These are phyloP conservation scores for Xenoacremonium recifei DNA, from an alignment of 2,329 filamentous ascomycete species.

Conservation along the genomic window DNA sequence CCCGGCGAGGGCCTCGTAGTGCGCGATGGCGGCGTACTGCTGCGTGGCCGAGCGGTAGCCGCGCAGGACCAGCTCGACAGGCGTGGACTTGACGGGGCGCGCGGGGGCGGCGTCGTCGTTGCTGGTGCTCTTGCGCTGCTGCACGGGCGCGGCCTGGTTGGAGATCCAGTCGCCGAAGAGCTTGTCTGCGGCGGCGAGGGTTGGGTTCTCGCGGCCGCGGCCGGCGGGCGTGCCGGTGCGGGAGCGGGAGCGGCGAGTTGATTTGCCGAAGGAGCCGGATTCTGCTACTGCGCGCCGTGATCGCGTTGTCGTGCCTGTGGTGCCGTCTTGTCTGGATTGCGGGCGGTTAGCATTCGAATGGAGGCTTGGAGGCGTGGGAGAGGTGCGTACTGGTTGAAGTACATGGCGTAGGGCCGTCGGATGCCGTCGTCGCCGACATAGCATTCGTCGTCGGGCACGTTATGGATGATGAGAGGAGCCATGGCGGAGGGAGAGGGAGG, in stretches of 20 bases:
- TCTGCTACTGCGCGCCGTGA: conserved; percentile 56
- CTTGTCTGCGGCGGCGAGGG: conserved; percentile 59
- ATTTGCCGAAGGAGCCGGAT: conserved; percentile 65
- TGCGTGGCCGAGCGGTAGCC: conserved; percentile 67
- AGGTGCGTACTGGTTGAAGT: conserved; percentile 57
- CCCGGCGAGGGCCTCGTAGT: conserved; percentile 85
- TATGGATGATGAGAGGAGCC: conserved; percentile 66
- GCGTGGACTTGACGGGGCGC: conserved; percentile 38
- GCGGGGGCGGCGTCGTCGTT: conserved; percentile 39
- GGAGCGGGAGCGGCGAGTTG: conserved; percentile 61
- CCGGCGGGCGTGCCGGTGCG: conserved; percentile 58
- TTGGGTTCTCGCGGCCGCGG: conserved; percentile 59
- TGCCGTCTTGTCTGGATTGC: conserved; percentile 43
- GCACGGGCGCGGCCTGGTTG: conserved; percentile 38
- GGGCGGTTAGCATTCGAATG: conserved; percentile 7
- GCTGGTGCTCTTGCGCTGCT: conserved; percentile 36
- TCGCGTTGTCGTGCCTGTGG: conserved; percentile 46
- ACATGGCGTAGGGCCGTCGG: conserved; percentile 64
- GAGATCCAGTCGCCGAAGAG: conserved; percentile 60
- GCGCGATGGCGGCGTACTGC: conserved; percentile 84
- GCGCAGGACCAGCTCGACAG: conserved; percentile 78
- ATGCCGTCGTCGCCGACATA: conserved; percentile 65
- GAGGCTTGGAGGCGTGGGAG: background rate
- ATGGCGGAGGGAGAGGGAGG: conserved; percentile 35
- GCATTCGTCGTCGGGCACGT: conserved; percentile 66